A percentile compares a stretch with the other conserved stretches of the same genome.
Evolutionary conservation across 305 asterid genomes (phyloP).

Genomic region (Nicotiana rustica): DNA sequence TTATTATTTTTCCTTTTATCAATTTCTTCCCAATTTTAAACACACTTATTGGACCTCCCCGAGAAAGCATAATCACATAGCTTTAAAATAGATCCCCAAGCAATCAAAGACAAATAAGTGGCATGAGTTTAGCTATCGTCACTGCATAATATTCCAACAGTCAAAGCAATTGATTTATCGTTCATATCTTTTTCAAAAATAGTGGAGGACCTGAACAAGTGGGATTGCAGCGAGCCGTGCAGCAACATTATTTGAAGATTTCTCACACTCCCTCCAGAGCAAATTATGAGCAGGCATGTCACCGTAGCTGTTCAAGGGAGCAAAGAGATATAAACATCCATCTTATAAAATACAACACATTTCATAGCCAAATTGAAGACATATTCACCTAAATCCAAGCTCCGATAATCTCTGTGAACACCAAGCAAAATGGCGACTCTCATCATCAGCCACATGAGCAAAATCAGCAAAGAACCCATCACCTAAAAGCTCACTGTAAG

Average conservation of each 20-base stretch:
- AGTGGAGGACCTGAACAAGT: conserved; percentile 74
- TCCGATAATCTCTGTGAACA: conserved; percentile 90
- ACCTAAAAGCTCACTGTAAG: conserved; percentile 69
- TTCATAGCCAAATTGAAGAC: conserved; percentile 29
- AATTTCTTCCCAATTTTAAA: neutral
- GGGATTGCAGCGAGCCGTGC: conserved; percentile 96
- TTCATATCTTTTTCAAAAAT: neutral
- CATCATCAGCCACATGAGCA: conserved; percentile 97
- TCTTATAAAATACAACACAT: conserved; percentile 33
- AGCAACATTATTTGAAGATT: conserved; percentile 78
- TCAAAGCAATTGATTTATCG: neutral
- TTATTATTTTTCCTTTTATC: neutral
- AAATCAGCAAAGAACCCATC: conserved; percentile 93
- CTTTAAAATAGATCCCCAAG: conserved; percentile 16
- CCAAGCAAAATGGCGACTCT: conserved; percentile 96
- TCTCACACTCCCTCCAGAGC: conserved; percentile 95
- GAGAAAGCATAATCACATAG: neutral
- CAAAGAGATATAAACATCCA: conserved; percentile 39
- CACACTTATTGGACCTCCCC: neutral
- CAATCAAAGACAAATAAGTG: neutral
- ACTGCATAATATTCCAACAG: neutral
- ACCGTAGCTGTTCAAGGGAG: conserved; percentile 65
- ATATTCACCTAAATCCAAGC: conserved; percentile 81
- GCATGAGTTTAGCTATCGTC: neutral
- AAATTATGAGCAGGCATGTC: conserved; percentile 96